Percentiles rank a stretch among this genome's conserved stretches.
Conservation (phyloP, 2,329 filamentous ascomycete species). For the Fusarium pseudocircinatum region DNA sequence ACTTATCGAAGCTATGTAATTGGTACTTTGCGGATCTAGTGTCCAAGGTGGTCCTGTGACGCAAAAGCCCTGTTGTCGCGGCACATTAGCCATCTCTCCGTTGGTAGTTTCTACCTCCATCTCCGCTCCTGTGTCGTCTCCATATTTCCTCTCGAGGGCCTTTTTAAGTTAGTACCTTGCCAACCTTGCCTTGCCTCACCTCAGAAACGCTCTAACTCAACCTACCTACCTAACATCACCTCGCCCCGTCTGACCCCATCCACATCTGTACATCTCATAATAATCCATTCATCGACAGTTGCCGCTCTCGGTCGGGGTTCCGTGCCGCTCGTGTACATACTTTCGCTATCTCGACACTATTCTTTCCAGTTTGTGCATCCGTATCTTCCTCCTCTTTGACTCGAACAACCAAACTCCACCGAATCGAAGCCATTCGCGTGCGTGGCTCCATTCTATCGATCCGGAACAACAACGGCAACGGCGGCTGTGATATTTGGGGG, state of each 20-base stretch:
- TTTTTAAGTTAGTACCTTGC: slow-evolving; percentile 36
- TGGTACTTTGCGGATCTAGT: slow-evolving; percentile 17
- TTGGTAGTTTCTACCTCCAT: slow-evolving; percentile 24
- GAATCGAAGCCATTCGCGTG: slow-evolving; percentile 18
- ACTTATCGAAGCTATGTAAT: background rate
- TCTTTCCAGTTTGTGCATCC: slow-evolving; percentile 14
- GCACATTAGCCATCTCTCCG: slow-evolving; percentile 10
- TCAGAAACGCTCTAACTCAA: slow-evolving; percentile 39
- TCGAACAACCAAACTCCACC: background rate
- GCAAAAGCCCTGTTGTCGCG: slow-evolving; percentile 13
- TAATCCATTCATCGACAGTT: slow-evolving; percentile 36
- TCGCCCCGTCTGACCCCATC: slow-evolving; percentile 41
- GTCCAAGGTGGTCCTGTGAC: background rate
- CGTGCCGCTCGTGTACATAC: slow-evolving; percentile 36
- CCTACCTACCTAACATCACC: slow-evolving; percentile 31
- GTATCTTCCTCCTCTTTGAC: slow-evolving; percentile 7
- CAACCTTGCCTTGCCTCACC: slow-evolving; percentile 31
- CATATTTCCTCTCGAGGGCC: slow-evolving; percentile 28
- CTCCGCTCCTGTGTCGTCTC: slow-evolving; percentile 16
- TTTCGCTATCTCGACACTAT: slow-evolving; percentile 24
- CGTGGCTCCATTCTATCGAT: background rate
- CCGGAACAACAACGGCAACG: slow-evolving; percentile 9
- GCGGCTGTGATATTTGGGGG: slow-evolving; percentile 2
- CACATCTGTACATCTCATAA: slow-evolving; percentile 34
- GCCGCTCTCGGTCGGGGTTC: slow-evolving; percentile 37